Evolutionary conservation across 805 yeast species (phyloP).

Genomic region (Saccharomycopsis sp.): DNA sequence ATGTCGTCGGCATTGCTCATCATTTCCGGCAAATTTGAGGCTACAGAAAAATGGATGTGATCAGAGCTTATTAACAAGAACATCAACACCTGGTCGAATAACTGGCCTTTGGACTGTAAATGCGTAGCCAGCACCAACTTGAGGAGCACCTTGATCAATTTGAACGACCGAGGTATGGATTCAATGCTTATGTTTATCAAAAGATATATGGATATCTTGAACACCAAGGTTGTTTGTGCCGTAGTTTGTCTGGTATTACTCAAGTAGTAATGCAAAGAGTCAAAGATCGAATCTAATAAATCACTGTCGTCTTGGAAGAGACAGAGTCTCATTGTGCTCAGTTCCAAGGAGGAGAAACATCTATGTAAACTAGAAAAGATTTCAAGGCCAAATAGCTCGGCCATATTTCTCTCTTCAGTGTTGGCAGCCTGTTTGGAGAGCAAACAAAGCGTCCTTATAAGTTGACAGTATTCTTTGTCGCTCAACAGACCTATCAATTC

Average conservation of each 20-base stretch:
- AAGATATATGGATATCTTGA: slow-evolving; percentile 10
- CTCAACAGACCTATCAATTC: background rate
- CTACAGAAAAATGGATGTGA: background rate
- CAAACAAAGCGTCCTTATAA: background rate
- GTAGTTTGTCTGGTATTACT: background rate
- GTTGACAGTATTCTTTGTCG: background rate
- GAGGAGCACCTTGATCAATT: background rate
- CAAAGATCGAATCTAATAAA: slow-evolving; percentile 5
- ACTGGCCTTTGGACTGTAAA: background rate
- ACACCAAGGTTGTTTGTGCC: background rate
- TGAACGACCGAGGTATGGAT: background rate
- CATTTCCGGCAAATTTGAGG: background rate
- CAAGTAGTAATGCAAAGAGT: background rate
- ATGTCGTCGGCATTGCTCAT: background rate
- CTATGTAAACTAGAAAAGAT: background rate
- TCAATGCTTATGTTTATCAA: slow-evolving; percentile 8
- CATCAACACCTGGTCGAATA: background rate
- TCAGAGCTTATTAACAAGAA: background rate
- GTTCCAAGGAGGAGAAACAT: slow-evolving; percentile 14
- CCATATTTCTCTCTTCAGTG: background rate
- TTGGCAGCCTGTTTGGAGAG: background rate
- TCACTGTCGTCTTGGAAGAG: slow-evolving; percentile 9
- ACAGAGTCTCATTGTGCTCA: slow-evolving; percentile 21
- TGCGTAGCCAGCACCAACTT: background rate
- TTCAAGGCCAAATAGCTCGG: background rate